phyloP scores from a whole-genome alignment of 352 stramenopile genomes.

The Aphanomyces stellatus region DNA sequence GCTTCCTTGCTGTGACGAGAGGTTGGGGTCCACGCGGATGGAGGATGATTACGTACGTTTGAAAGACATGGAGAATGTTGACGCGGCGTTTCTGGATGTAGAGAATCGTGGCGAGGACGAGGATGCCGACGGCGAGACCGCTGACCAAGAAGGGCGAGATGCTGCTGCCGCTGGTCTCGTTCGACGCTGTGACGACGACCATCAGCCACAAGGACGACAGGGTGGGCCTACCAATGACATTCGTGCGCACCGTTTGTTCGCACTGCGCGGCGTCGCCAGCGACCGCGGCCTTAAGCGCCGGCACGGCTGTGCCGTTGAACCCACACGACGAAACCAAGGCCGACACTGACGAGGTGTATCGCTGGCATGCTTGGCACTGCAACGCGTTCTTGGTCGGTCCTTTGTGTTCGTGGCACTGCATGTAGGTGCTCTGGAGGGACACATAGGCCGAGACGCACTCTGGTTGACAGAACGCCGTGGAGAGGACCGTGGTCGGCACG shows the following conservation, averaged over 20 bases:
- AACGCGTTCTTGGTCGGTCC: background rate
- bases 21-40: background rate
- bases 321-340: background rate
- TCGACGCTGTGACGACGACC: background rate
- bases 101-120: background rate
- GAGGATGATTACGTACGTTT: background rate
- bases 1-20: background rate
- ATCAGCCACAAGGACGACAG: background rate
- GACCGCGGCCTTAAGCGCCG: background rate
- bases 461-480: background rate
- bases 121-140: background rate
- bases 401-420: background rate
- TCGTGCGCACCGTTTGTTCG: background rate
- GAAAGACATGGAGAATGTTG: background rate
- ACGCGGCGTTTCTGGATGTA: background rate
- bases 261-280: background rate
- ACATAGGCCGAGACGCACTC: background rate
- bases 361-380: slow-evolving; percentile 4
- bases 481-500: background rate
- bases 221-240: background rate
- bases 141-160: background rate
- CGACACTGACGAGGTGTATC: background rate
- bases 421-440: background rate
- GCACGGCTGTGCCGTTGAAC: background rate
- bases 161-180: too few species aligned